These are phyloP conservation scores for Ulvella scutata DNA, from an alignment of 139 green algal genomes.

Conservation along the genomic window DNA sequence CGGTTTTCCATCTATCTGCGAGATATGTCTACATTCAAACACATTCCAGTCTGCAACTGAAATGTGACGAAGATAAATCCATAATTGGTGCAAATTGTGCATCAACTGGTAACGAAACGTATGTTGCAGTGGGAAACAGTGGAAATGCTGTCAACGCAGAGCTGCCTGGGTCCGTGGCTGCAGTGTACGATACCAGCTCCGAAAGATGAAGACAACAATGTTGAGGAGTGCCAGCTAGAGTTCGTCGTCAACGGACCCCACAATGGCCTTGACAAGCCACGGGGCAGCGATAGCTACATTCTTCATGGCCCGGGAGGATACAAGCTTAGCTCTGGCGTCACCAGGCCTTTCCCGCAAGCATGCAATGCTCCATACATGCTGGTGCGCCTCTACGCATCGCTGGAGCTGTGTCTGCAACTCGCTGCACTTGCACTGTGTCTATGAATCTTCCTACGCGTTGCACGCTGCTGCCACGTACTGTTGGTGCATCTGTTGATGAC, in stretches of 20 bases:
- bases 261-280: constrained; percentile 18
- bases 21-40: background rate
- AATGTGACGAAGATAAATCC: background rate
- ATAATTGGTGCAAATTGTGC: background rate
- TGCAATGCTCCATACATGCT: constrained; percentile 36
- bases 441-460: no score
- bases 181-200: background rate
- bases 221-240: constrained; percentile 13
- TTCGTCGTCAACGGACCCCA: constrained; percentile 22
- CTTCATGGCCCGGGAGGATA: constrained; percentile 31
- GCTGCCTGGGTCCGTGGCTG: background rate
- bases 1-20: background rate
- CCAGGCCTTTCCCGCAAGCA: constrained; percentile 39
- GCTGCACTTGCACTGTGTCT: no score
- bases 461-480: no score
- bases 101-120: no score
- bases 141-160: background rate
- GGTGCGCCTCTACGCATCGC: constrained; percentile 18
- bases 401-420: no score
- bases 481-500: no score
- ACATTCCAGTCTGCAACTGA: background rate
- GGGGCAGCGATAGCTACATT: constrained; percentile 16
- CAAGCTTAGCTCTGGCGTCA: constrained; percentile 34
- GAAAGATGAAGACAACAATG: background rate
- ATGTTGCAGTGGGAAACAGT: background rate